Base-by-base conservation (phyloP, 495 filamentous ascomycete genomes). In the Daldinia loculata region DNA sequence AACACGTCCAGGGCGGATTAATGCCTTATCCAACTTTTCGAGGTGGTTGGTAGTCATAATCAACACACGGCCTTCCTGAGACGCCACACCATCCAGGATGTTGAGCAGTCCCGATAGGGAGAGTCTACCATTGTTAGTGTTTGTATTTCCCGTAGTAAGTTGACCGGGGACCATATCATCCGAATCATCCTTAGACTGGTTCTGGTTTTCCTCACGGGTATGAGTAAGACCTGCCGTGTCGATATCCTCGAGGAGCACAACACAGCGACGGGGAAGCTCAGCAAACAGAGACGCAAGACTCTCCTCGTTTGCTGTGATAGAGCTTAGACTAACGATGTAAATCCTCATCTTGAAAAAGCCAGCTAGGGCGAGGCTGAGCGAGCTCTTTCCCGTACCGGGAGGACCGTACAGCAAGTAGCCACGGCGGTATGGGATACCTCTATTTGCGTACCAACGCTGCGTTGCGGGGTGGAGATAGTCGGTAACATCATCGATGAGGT, bases 351-450 rank as follows among this genome's bases (percentile, higher is more conserved):
- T 87, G 78, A 91, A 92, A 70, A 86, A 85, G 2, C 90, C 90
- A 1, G 90, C 90, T n/a, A 91, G 80, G 0, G 90, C 90, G 29
- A 92, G 85, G 45, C 82, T 84, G 6, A 89, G 78, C 6, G 84
- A 86, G n/a, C 81, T 84, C 71, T 90, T 90, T 24, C 88, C 88
- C 4, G 82, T 99, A 71, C 95, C 95, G 4, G 95, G 95, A 17
- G 95, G 93, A 24, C 95, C 95, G 58, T 93, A 91, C 7, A 99
- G 84, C 65, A 99, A 90, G 60, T 96, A 97, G 62, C 93, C 93
- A 41, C 95, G 89, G 48, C 95, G 93, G 56, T 92, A 93, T 0
- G 90, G 90, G 55, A 92, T 89, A 2, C 90, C 90, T 52, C 89
- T 82, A 72, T 90, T 89, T 4, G 89, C 85, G 72, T 97, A 97